A percentile compares a stretch with the other conserved stretches of the same genome.
These are phyloP conservation scores for Dactylellina cionopaga DNA, from an alignment of 2,329 filamentous ascomycete genomes.

Conservation along the genomic window DNA sequence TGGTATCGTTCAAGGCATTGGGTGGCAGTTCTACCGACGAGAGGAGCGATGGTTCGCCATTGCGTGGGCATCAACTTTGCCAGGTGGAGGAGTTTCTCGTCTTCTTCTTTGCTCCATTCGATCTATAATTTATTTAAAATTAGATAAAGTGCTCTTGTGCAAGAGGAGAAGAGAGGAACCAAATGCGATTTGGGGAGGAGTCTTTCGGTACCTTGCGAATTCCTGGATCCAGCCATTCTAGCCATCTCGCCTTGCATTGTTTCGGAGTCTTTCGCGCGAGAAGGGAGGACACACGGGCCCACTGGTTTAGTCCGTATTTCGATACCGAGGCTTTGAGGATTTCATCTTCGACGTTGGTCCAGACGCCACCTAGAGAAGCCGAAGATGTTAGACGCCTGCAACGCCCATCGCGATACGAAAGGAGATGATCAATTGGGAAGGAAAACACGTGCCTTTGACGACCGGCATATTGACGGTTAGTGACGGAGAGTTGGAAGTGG, in stretches of 20 bases:
- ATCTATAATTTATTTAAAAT: slow-evolving; percentile 66
- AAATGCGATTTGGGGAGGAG: neutral
- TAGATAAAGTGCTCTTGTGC: neutral
- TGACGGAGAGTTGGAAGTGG: neutral
- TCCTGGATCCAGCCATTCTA: slow-evolving; percentile 96
- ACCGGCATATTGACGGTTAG: slow-evolving; percentile 70
- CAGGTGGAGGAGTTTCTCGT: slow-evolving; percentile 94
- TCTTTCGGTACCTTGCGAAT: slow-evolving; percentile 76
- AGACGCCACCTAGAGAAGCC: slow-evolving; percentile 68
- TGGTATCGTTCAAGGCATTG: slow-evolving; percentile 98
- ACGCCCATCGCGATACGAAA: neutral
- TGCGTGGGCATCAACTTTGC: slow-evolving; percentile 99
- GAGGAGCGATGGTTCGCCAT: slow-evolving; percentile 97
- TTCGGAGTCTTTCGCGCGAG: slow-evolving; percentile 97
- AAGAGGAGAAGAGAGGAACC: neutral
- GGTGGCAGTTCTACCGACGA: slow-evolving; percentile 94
- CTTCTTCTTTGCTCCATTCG: slow-evolving; percentile 98
- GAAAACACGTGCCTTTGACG: slow-evolving; percentile 67
- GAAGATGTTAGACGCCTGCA: slow-evolving; percentile 1
- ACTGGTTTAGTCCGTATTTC: slow-evolving; percentile 96
- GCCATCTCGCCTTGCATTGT: slow-evolving; percentile 98
- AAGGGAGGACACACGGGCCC: slow-evolving; percentile 96
- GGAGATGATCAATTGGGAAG: too few relatives aligned
- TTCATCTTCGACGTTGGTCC: slow-evolving; percentile 87
- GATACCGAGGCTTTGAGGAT: slow-evolving; percentile 95